Percentiles rank a stretch among this genome's conserved stretches.
These are phyloP conservation scores for Bipolaris bicolor DNA, from an alignment of 2,329 filamentous ascomycete species.

Conservation along the genomic window DNA sequence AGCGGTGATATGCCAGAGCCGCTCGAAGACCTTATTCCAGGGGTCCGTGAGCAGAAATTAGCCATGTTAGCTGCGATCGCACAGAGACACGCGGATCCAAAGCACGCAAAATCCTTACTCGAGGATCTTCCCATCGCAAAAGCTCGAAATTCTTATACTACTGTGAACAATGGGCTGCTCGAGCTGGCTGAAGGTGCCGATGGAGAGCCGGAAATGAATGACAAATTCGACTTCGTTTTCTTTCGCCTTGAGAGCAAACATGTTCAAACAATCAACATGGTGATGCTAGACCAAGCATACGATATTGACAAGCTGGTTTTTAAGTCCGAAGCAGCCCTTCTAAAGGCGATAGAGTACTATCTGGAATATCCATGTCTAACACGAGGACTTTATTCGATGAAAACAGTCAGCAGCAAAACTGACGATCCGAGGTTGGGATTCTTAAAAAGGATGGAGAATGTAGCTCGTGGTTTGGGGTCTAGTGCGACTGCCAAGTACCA, in stretches of 20 bases:
- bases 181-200: not conserved
- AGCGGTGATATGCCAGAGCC: not conserved
- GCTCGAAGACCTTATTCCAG: not conserved
- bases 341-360: not conserved
- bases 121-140: slow-evolving; percentile 18
- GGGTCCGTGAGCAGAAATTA: not conserved
- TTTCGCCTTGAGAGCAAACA: not conserved
- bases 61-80: not conserved
- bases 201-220: not conserved
- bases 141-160: slow-evolving; percentile 16
- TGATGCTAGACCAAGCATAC: not conserved
- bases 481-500: not conserved
- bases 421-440: not conserved
- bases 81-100: not conserved
- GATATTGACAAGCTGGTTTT: not conserved
- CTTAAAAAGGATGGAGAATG: not conserved
- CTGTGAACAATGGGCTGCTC: not conserved
- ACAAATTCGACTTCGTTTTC: not conserved
- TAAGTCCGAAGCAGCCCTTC: not conserved
- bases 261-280: not conserved
- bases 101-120: slow-evolving; percentile 11
- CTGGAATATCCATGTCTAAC: not conserved
- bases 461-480: not conserved
- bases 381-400: not conserved
- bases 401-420: not conserved